A percentile compares a stretch with the other conserved stretches of the same genome.
These are phyloP conservation scores for Deinandra increscens DNA, from an alignment of 129 eudicot genomes.

Conservation along the genomic window DNA sequence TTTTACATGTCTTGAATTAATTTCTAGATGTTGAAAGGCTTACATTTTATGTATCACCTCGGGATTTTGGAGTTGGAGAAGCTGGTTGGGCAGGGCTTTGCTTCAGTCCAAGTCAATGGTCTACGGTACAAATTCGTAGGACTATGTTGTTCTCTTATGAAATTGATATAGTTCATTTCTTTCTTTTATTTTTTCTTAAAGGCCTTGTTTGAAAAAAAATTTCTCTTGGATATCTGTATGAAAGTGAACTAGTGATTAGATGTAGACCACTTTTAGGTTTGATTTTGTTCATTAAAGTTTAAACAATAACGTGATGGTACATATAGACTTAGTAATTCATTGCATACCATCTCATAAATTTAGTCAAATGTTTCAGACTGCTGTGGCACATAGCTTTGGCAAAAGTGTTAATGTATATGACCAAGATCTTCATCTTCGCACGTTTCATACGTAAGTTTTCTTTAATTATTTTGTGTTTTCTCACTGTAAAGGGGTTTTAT, in stretches of 20 bases:
- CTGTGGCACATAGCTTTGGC: conserved; percentile 79
- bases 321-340: conserved; percentile 9
- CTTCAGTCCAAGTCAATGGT: conserved; percentile 79
- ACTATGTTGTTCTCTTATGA: conserved; percentile 6
- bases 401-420: conserved; percentile 68
- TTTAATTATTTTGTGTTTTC: conserved; percentile 1
- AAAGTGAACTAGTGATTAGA: conserved; percentile 7
- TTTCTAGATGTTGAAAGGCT: conserved; percentile 61
- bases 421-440: conserved; percentile 82
- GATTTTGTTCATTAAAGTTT: neutral
- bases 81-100: conserved; percentile 90
- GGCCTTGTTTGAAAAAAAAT: conserved; percentile 1
- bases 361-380: conserved; percentile 49
- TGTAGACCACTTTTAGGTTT: neutral
- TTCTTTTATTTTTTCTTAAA: neutral
- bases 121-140: conserved; percentile 48
- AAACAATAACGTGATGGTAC: conserved; percentile 16
- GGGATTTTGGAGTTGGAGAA: conserved; percentile 80
- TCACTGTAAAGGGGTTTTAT: neutral
- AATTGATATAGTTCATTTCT: neutral
- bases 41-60: conserved; percentile 72
- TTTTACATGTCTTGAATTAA: conserved; percentile 4
- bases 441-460: conserved; percentile 68
- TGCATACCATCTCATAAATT: neutral
- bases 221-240: neutral